These are phyloP conservation scores for Mycena indigotica DNA, from an alignment of 768 basidiomycete genomes.

Conservation along the genomic window DNA sequence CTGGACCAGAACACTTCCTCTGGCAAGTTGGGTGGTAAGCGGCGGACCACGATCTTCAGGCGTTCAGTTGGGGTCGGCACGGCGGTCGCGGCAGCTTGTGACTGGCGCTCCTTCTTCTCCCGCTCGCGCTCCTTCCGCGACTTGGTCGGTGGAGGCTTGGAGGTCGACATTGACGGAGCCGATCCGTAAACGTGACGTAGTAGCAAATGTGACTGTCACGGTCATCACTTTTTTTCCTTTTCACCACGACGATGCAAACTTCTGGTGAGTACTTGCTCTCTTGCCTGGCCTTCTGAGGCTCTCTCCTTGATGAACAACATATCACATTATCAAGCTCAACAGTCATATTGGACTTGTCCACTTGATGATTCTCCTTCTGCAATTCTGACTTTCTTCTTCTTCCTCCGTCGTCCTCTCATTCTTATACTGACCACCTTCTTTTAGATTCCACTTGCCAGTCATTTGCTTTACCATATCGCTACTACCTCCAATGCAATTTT, in stretches of 20 bases:
- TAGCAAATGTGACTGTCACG: constrained; percentile 4
- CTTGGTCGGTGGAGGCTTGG: constrained; percentile 30
- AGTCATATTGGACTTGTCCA: constrained; percentile 54
- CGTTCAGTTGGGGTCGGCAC: constrained; percentile 48
- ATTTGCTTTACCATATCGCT: too few relatives aligned
- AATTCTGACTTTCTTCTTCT: constrained; percentile 47
- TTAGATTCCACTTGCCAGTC: too few relatives aligned
- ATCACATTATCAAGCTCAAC: constrained; percentile 68
- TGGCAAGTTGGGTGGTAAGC: constrained; percentile 89
- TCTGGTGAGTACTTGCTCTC: constrained; percentile 1
- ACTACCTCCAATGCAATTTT: too few relatives aligned
- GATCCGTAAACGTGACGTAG: too few relatives aligned
- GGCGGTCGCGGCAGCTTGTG: constrained; percentile 2
- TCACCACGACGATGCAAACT: background rate
- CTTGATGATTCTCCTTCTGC: constrained; percentile 60
- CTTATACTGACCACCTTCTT: too few relatives aligned
- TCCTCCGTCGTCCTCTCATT: too few relatives aligned
- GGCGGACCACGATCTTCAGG: constrained; percentile 84
- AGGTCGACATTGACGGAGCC: constrained; percentile 1
- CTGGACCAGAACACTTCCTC: constrained; percentile 94
- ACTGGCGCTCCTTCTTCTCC: constrained; percentile 38
- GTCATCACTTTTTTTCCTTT: constrained; percentile 11
- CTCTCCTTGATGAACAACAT: constrained; percentile 50
- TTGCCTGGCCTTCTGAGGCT: background rate
- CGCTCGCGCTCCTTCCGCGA: constrained; percentile 40